phyloP scores from a whole-genome alignment of 805 yeast genomes.

The Sporopachydermia quercuum region DNA sequence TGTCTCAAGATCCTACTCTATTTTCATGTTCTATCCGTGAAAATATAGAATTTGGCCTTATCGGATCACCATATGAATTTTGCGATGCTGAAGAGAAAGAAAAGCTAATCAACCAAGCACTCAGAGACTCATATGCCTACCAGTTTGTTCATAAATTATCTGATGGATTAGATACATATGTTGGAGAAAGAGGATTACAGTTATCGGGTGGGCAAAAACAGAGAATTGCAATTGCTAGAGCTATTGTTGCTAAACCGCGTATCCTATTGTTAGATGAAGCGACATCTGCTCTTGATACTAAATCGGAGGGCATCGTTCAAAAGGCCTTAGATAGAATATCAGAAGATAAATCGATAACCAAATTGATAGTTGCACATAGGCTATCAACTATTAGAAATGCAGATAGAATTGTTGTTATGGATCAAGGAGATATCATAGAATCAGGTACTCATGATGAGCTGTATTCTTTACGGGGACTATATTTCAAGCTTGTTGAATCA shows the following conservation, averaged over 20 bases:
- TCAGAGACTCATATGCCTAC: slow-evolving; percentile 36
- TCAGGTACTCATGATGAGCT: slow-evolving; percentile 22
- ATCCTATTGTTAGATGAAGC: slow-evolving; percentile 50
- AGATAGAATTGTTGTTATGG: slow-evolving; percentile 31
- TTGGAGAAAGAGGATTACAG: slow-evolving; percentile 44
- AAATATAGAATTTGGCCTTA: slow-evolving; percentile 36
- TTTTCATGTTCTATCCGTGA: slow-evolving; percentile 40
- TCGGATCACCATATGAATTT: slow-evolving; percentile 14
- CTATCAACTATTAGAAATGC: slow-evolving; percentile 33
- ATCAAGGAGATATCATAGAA: slow-evolving; percentile 31
- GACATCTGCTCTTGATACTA: slow-evolving; percentile 49
- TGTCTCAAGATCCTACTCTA: slow-evolving; percentile 46
- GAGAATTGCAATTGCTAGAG: slow-evolving; percentile 49
- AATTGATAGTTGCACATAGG: slow-evolving; percentile 35
- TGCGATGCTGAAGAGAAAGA: slow-evolving; percentile 31
- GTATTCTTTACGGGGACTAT: slow-evolving; percentile 24
- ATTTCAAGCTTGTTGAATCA: neutral
- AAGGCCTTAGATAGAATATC: slow-evolving; percentile 26
- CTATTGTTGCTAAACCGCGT: slow-evolving; percentile 38
- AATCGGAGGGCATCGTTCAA: slow-evolving; percentile 45
- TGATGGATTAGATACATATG: slow-evolving; percentile 33
- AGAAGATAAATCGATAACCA: slow-evolving; percentile 18
- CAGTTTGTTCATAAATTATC: slow-evolving; percentile 37
- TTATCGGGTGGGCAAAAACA: slow-evolving; percentile 59
- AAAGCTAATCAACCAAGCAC: slow-evolving; percentile 24